Percentiles rank a stretch among this genome's conserved stretches.
Conservation (phyloP, 2,329 filamentous ascomycete genomes). For the Alternaria novae-zelandiae region DNA sequence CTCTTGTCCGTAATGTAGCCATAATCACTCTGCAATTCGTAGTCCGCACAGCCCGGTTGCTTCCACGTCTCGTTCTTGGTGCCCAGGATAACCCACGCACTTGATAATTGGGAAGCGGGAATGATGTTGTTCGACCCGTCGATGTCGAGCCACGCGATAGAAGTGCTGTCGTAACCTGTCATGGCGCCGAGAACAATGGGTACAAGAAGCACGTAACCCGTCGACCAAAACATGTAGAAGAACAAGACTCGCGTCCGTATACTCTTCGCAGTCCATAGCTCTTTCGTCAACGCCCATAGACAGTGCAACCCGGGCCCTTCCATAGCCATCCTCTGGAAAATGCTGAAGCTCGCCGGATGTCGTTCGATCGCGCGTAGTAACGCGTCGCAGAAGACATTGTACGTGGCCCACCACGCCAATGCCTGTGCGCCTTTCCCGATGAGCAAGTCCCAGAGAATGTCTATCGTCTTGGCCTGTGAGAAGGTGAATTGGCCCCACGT, state of each 20-base stretch:
- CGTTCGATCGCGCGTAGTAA: constrained; percentile 44
- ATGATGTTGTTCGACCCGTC: constrained; percentile 36
- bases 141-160: constrained; percentile 35
- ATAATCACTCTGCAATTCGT: neutral
- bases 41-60: constrained; percentile 10
- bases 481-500: constrained; percentile 36
- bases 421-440: constrained; percentile 44
- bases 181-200: constrained; percentile 45
- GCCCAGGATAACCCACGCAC: constrained; percentile 4
- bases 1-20: neutral
- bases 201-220: constrained; percentile 37
- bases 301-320: constrained; percentile 33
- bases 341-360: constrained; percentile 41
- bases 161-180: constrained; percentile 46
- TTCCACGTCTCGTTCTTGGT: constrained; percentile 23
- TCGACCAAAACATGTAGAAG: constrained; percentile 40
- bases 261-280: constrained; percentile 31
- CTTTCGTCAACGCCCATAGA: constrained; percentile 32
- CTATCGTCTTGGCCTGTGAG: constrained; percentile 44
- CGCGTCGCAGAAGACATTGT: constrained; percentile 43
- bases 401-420: constrained; percentile 36
- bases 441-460: constrained; percentile 45
- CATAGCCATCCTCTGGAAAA: constrained; percentile 42
- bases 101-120: constrained; percentile 21
- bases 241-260: constrained; percentile 32